Percentiles rank a stretch among this genome's conserved stretches.
Conservation (phyloP, 2,329 filamentous ascomycete species). For the Beauveria asiatica region DNA sequence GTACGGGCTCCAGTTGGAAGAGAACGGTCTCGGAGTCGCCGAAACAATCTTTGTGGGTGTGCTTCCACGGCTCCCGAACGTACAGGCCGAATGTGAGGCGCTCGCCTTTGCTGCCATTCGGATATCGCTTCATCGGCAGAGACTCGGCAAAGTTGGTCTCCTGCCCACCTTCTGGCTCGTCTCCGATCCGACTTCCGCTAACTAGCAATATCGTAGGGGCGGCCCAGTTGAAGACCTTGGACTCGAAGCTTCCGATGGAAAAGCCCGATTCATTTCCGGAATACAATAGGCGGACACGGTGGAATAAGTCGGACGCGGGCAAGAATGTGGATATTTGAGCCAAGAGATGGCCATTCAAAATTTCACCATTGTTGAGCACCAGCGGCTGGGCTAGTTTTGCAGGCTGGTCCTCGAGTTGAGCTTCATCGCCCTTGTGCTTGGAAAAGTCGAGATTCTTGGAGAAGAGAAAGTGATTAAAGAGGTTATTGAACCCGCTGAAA, state of each 20-base stretch:
- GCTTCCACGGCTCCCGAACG: conserved; percentile 58
- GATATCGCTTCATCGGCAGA: conserved; percentile 54
- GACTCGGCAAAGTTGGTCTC: conserved; percentile 51
- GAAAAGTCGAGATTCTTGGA: conserved; percentile 62
- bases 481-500: conserved; percentile 56
- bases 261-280: conserved; percentile 64
- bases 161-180: conserved; percentile 39
- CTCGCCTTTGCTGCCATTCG: conserved; percentile 39
- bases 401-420: conserved; percentile 13
- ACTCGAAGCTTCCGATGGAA: conserved; percentile 68
- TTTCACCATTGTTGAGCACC: conserved; percentile 45
- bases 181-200: conserved; percentile 51
- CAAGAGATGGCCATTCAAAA: conserved; percentile 55
- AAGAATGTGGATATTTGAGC: conserved; percentile 69
- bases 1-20: conserved; percentile 64
- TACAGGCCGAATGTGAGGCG: conserved; percentile 60
- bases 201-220: conserved; percentile 67
- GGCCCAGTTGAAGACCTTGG: conserved; percentile 68
- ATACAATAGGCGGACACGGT: conserved; percentile 58
- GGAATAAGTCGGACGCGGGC: conserved; percentile 54
- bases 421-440: conserved; percentile 33
- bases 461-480: conserved; percentile 71
- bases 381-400: conserved; percentile 36
- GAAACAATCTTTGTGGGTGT: conserved; percentile 60
- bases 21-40: conserved; percentile 54